phyloP scores from a whole-genome alignment of 225 moss, liverwort and hornwort species.

The Pleurozium schreberi region DNA sequence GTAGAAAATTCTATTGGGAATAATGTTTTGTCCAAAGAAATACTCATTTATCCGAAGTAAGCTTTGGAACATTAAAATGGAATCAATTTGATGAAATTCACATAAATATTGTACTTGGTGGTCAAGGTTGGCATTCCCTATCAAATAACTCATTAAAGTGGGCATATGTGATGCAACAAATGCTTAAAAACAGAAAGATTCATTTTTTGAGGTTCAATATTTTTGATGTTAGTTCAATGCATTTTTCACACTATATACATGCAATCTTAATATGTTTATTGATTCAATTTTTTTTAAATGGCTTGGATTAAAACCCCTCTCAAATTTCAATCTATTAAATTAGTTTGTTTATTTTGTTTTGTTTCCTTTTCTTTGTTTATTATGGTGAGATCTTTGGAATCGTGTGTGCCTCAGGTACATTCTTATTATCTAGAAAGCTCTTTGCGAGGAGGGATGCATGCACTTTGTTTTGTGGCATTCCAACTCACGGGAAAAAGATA shows the following conservation, averaged over 20 bases:
- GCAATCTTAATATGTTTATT: not conserved
- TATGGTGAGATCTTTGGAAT: no score
- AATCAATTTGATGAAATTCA: not conserved
- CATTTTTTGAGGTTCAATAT: not conserved
- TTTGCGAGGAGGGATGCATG: no score
- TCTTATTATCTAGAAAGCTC: no score
- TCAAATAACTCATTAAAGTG: not conserved
- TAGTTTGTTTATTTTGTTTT: no score
- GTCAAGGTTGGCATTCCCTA: not conserved
- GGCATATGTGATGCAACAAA: not conserved
- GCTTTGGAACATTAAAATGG: not conserved
- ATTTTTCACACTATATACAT: not conserved
- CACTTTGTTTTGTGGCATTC: no score
- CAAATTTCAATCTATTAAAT: no score
- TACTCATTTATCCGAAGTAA: not conserved
- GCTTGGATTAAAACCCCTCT: fast-evolving
- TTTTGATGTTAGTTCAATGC: not conserved
- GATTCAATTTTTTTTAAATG: not conserved
- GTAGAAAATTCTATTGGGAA: not conserved
- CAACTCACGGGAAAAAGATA: no score
- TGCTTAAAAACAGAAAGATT: not conserved
- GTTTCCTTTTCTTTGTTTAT: no score
- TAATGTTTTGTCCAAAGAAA: not conserved
- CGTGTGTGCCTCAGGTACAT: no score
- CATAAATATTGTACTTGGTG: not conserved